A percentile compares a stretch with the other conserved stretches of the same genome.
These are phyloP conservation scores for Salicornia ramosissima DNA, from an alignment of 148 eudicot species.

Conservation along the genomic window DNA sequence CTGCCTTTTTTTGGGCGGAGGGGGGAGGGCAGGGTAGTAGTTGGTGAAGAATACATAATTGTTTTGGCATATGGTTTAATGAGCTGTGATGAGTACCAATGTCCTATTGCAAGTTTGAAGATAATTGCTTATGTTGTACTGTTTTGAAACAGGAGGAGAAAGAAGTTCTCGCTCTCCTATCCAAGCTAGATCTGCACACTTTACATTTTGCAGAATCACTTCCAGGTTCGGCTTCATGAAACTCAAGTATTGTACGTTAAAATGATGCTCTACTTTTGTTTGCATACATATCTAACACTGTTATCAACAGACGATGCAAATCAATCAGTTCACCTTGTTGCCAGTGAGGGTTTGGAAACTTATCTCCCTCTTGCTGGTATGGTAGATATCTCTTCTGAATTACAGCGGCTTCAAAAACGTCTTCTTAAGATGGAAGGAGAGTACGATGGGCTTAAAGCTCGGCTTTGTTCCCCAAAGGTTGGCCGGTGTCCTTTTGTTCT, in stretches of 20 bases:
- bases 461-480: constrained; percentile 75
- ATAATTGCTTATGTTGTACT: not conserved
- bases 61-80: not conserved
- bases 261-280: not conserved
- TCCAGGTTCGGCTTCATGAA: constrained; percentile 49
- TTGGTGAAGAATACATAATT: too few relatives aligned
- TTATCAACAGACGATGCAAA: constrained; percentile 60
- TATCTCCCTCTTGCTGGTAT: constrained; percentile 94
- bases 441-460: constrained; percentile 66
- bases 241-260: not conserved
- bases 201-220: constrained; percentile 56
- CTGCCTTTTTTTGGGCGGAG: too few relatives aligned
- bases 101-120: not conserved
- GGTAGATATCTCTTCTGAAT: constrained; percentile 94
- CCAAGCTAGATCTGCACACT: constrained; percentile 72
- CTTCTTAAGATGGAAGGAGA: constrained; percentile 83
- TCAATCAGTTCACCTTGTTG: constrained; percentile 94
- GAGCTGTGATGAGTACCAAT: not conserved
- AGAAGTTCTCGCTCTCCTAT: constrained; percentile 86
- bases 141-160: constrained; percentile 65
- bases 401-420: constrained; percentile 79
- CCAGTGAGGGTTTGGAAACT: constrained; percentile 95
- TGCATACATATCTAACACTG: constrained; percentile 7
- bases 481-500: too few relatives aligned
- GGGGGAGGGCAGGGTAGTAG: too few relatives aligned